Evolutionary conservation across 148 eudicot species (phyloP), one percentile per base, ranked within the genome.

Genomic region (Silene uniflora): DNA sequence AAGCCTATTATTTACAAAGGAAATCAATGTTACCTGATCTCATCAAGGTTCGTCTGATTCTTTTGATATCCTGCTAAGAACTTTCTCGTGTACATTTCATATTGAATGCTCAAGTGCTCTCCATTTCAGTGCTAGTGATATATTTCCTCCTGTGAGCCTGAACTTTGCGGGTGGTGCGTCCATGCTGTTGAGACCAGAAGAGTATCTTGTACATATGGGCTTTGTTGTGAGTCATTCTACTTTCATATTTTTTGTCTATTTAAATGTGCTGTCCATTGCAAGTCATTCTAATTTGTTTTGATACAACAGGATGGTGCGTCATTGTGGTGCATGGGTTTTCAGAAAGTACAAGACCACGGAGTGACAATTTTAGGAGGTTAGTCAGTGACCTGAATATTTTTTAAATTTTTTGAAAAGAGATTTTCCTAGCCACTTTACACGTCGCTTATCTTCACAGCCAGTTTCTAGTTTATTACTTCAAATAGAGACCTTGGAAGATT

Each of bases 261-360:
- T 49, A 10, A 49, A 49, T 49, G 55, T 49, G 55, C 16, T 49
- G 55, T 49, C 14, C 11, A 16, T 8, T 12, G 16, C 7, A 12
- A 49, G 55, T 49, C 55, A 49, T 49, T 11, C 55, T 49, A 49
- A 49, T 4, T 49, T 49, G 17, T 18, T 67, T 13, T 76, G 29
- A 27, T 75, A 11, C 71, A 29, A 78, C 89, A 92, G 97, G 97
- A 95, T 79, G 96, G 93, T 79, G 93, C 88, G 76, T 75, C 93
- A 58, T 81, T 85, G 84, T 95, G 98, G 98, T 95, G 98, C 87
- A 84, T 95, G 78, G 98, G 98, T 69, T 92, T 95, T 83, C 85
- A 89, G 81, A 95, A 81, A 82, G 92, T 82, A 79, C 88, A 79
- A 69, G 88, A 84, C 81, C 91, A 82, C 80, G 96, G 90, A 35